Base-by-base conservation (phyloP, 345 rosid genomes). In the Dovyalis caffra region DNA sequence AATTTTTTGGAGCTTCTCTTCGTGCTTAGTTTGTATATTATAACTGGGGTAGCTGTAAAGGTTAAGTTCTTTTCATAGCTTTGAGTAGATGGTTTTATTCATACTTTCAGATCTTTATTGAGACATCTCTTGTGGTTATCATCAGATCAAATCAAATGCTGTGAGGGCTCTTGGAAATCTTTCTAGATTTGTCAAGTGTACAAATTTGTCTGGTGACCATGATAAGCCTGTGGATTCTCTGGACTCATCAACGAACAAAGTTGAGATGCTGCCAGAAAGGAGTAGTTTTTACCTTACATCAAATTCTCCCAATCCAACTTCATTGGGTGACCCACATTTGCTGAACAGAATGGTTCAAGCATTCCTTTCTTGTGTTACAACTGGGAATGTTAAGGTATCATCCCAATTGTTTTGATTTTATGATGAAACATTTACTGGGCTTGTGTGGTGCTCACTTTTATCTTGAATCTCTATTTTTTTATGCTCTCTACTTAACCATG, bases 381-480 rank as follows among this genome's bases (percentile, higher is more conserved):
- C 95, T 66, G 97, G 97, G 72, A 95, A 95, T 75, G 99, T 92
- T 82, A 95, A 92, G 97, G 99, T 95, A 87, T 70, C 45, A 25
- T 64, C 71, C 40, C 14, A 34, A 34, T 57, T 57, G n/a, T 57
- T 57, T 8, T 8, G 29, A 15, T 29, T 58, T 3, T 65, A 26
- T 29, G 29, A 43, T 32, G 61, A 20, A 20, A 18, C 15, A 12
- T 11, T 21, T n/a, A 9, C 29, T n/a, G 43, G 23, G 10, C 32
- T 77, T 35, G 62, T 18, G 18, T 6, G 21, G 0, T 33, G 34
- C 28, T 6, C 16, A 26, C 6, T 31, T 14, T 15, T 51, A 53
- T 33, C 37, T 64, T 28, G 33, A 43, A 20, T 77, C 49, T 69
- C 61, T 53, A 26, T 72, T 69, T 40, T 69, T 15, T 49, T 58